Evolutionary conservation across 2,329 filamentous ascomycete species (phyloP).

Genomic region (Karstenula rhodostoma): DNA sequence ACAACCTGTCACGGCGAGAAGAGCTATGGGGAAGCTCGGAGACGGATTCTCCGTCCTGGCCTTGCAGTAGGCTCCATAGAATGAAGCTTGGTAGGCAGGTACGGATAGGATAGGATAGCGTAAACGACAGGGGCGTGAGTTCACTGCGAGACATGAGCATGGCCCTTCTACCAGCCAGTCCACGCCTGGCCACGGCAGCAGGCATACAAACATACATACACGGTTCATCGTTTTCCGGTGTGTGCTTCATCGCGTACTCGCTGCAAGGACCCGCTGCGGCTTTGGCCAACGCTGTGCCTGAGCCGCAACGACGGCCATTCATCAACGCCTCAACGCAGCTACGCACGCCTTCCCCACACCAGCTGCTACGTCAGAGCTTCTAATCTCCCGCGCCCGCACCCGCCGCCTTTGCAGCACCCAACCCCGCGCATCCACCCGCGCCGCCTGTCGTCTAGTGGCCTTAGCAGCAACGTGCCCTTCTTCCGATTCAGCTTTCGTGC

Average conservation of each 20-base stretch:
- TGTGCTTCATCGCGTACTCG: not conserved
- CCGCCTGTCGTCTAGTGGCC: constrained; percentile 4
- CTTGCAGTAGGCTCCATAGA: too few species aligned
- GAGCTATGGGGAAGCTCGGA: not conserved
- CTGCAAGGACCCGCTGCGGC: constrained; percentile 8
- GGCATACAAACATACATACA: not conserved
- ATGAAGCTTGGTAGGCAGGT: not conserved
- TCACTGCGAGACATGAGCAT: constrained; percentile 1
- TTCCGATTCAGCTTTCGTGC: not conserved
- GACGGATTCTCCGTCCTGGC: not conserved
- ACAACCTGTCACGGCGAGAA: not conserved
- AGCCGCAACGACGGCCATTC: not conserved
- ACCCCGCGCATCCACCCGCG: constrained; percentile 1
- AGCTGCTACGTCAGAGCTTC: not conserved
- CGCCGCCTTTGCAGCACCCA: not conserved
- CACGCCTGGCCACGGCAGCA: not conserved
- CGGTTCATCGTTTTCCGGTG: not conserved
- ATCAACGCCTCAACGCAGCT: constrained; percentile 5
- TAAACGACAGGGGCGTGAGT: not conserved
- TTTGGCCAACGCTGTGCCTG: not conserved
- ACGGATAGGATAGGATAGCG: not conserved
- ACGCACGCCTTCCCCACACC: constrained; percentile 4
- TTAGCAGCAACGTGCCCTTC: not conserved
- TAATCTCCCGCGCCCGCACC: not conserved
- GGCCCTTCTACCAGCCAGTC: not conserved